A percentile compares a stretch with the other conserved stretches of the same genome.
These are phyloP conservation scores for Stephanodiscus triporus DNA, from an alignment of 108 stramenopile species.

Conservation along the genomic window DNA sequence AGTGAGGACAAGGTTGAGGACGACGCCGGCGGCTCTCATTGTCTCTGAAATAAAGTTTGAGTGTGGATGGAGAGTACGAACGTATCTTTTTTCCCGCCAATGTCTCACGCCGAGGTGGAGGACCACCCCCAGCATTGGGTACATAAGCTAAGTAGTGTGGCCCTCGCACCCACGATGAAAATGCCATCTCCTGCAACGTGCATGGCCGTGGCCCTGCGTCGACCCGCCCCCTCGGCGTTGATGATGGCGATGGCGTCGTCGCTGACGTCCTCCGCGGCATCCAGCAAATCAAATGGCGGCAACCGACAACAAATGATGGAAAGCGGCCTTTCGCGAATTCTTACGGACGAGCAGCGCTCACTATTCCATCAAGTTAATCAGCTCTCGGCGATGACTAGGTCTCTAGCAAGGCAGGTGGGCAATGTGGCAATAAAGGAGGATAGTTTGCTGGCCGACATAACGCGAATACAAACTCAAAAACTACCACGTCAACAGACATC, in stretches of 20 bases:
- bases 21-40: not conserved
- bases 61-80: no score
- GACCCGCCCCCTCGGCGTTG: no score
- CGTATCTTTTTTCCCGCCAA: no score
- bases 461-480: constrained; percentile 17
- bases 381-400: constrained; percentile 54
- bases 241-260: no score
- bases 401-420: constrained; percentile 55
- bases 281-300: not conserved
- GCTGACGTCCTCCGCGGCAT: no score
- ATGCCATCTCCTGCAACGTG: no score
- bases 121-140: not conserved
- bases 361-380: constrained; percentile 57
- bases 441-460: constrained; percentile 37
- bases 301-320: constrained; percentile 2
- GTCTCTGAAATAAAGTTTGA: no score
- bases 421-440: constrained; percentile 46
- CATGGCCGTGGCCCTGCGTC: not conserved
- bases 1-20: not conserved
- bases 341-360: constrained; percentile 63
- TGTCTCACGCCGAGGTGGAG: not conserved
- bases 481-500: constrained; percentile 5
- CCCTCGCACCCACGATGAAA: not conserved
- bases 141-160: no score
- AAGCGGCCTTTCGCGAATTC: constrained; percentile 53